Percentiles rank a stretch among this genome's conserved stretches.
Evolutionary conservation across 129 eudicot genomes (phyloP).

Genomic region (Flaveria ramosissima): DNA sequence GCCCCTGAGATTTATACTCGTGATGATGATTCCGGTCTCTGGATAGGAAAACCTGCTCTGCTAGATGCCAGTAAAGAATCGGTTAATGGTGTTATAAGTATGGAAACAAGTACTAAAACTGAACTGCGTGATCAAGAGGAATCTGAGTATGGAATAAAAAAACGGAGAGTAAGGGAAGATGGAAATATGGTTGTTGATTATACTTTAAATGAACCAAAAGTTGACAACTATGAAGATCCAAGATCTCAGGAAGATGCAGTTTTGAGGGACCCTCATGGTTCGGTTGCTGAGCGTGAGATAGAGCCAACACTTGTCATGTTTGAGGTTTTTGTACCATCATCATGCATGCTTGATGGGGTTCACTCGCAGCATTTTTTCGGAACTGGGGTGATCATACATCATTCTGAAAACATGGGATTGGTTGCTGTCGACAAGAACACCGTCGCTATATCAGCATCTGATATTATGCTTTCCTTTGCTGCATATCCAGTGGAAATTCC

Average conservation of each 20-base stretch:
- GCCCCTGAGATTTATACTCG: constrained; percentile 86
- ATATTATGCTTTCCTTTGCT: constrained; percentile 94
- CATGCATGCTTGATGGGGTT: constrained; percentile 96
- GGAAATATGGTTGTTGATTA: constrained; percentile 46
- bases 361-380: constrained; percentile 97
- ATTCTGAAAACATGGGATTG: constrained; percentile 83
- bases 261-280: constrained; percentile 57
- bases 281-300: constrained; percentile 75
- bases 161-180: constrained; percentile 65
- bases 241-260: constrained; percentile 46
- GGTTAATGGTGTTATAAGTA: constrained; percentile 46
- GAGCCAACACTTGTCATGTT: constrained; percentile 96
- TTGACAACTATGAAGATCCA: constrained; percentile 48
- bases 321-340: constrained; percentile 96
- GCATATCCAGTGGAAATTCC: constrained; percentile 94
- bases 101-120: constrained; percentile 57
- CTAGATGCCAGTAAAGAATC: constrained; percentile 45
- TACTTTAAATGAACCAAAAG: constrained; percentile 47
- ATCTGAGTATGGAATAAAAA: constrained; percentile 58
- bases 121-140: constrained; percentile 50
- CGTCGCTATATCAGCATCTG: constrained; percentile 86
- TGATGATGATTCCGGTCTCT: constrained; percentile 72
- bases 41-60: constrained; percentile 63
- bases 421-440: constrained; percentile 93
- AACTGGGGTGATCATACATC: constrained; percentile 85